A percentile compares a stretch with the other conserved stretches of the same genome.
Evolutionary conservation across 2,329 filamentous ascomycete species (phyloP).

Genomic region (Ophiocordyceps camponoti-saundersi): DNA sequence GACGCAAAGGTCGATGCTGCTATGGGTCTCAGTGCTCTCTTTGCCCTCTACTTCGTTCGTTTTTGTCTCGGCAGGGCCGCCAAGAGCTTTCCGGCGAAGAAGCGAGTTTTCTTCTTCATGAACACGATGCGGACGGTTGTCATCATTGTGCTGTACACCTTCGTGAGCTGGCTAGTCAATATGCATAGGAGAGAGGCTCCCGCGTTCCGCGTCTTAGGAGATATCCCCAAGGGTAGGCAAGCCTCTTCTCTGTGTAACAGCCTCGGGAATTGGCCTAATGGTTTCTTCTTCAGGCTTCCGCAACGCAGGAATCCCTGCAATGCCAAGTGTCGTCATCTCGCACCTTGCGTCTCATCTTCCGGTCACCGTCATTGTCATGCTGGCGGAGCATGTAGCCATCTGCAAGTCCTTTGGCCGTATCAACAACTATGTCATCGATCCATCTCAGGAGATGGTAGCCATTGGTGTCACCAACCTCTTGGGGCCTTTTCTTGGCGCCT

Average conservation of each 20-base stretch:
- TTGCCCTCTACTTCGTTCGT: conserved; percentile 52
- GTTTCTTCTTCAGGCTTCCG: conserved; percentile 39
- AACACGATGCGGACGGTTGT: conserved; percentile 66
- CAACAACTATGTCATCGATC: conserved; percentile 68
- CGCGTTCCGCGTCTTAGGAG: conserved; percentile 45
- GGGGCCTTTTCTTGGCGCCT: conserved; percentile 64
- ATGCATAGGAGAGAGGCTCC: conserved; percentile 37
- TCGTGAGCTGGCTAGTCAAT: conserved; percentile 59
- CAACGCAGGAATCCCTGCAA: conserved; percentile 45
- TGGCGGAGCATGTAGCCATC: conserved; percentile 71
- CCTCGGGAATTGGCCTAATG: not conserved
- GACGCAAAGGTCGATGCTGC: conserved; percentile 49
- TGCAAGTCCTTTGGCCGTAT: conserved; percentile 68
- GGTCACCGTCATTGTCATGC: conserved; percentile 57
- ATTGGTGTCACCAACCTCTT: conserved; percentile 62
- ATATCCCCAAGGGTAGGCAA: conserved; percentile 48
- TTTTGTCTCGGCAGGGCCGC: conserved; percentile 43
- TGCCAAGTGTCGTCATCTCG: conserved; percentile 43
- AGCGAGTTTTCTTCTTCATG: conserved; percentile 62
- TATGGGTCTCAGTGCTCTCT: conserved; percentile 52
- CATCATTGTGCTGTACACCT: conserved; percentile 63
- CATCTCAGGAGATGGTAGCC: conserved; percentile 63
- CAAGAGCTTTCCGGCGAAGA: conserved; percentile 46
- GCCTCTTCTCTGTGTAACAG: not conserved
- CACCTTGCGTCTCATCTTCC: conserved; percentile 51